phyloP scores from a whole-genome alignment of 352 stramenopile genomes.

The Phytophthora pseudosyringae region DNA sequence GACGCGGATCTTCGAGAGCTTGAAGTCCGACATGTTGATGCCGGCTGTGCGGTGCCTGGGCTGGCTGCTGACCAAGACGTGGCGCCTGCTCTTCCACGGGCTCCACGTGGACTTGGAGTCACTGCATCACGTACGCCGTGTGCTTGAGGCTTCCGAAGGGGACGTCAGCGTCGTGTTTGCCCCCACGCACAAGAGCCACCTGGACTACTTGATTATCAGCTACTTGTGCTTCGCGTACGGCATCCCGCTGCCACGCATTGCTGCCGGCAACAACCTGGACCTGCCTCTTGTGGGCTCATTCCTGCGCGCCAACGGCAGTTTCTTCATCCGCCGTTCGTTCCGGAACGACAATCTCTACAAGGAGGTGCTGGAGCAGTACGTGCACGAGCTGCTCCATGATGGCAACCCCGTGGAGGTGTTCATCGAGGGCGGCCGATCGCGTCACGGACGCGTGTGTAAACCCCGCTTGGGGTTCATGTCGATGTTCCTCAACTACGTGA shows the following conservation, averaged over 20 bases:
- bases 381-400: conserved; percentile 82
- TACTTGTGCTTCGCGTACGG: conserved; percentile 91
- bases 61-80: conserved; percentile 83
- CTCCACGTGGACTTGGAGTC: conserved; percentile 77
- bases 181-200: conserved; percentile 89
- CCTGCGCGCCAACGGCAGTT: conserved; percentile 86
- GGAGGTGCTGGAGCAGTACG: conserved; percentile 84
- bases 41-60: conserved; percentile 75
- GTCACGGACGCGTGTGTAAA: conserved; percentile 80
- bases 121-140: conserved; percentile 58
- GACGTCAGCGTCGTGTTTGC: conserved; percentile 84
- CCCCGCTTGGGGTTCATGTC: conserved; percentile 74
- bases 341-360: conserved; percentile 79
- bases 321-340: conserved; percentile 91
- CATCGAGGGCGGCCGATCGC: conserved; percentile 86
- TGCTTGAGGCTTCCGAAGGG: conserved; percentile 51
- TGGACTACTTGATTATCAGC: conserved; percentile 92
- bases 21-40: conserved; percentile 83
- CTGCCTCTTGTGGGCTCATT: conserved; percentile 82
- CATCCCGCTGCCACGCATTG: conserved; percentile 85
- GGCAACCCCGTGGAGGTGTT: conserved; percentile 91
- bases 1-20: conserved; percentile 60
- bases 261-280: conserved; percentile 89
- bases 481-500: conserved; percentile 74
- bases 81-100: conserved; percentile 75